Conservation (phyloP, 805 yeast genomes). For the Blastobotrys muscicola region DNA sequence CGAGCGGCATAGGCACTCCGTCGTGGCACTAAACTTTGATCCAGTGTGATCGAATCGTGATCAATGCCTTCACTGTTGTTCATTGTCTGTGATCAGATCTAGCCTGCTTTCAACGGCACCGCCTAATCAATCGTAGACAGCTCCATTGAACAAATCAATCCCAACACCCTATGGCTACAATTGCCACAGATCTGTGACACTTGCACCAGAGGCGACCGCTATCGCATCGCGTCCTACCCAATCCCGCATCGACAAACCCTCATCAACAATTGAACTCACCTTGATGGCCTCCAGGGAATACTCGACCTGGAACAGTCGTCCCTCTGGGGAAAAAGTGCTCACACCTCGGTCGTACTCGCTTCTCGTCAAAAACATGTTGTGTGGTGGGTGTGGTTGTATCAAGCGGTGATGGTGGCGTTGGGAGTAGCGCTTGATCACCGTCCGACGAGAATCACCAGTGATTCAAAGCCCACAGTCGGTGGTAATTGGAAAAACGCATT, state of each 20-base stretch:
- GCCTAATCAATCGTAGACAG: too few species aligned
- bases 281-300: slow-evolving; percentile 96
- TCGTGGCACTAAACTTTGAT: background rate
- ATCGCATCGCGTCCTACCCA: background rate
- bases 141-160: too few species aligned
- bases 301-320: slow-evolving; percentile 95
- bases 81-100: too few species aligned
- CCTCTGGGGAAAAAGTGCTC: slow-evolving; percentile 97
- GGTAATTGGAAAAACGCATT: too few species aligned
- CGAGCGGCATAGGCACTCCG: background rate
- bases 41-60: background rate
- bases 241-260: background rate
- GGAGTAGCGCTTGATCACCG: too few species aligned
- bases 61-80: too few species aligned
- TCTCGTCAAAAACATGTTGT: slow-evolving; percentile 89
- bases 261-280: slow-evolving; percentile 30
- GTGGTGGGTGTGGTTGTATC: background rate
- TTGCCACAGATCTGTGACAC: too few species aligned
- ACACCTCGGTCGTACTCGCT: slow-evolving; percentile 99
- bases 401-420: too few species aligned
- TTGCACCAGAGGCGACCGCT: background rate
- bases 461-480: too few species aligned
- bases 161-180: background rate
- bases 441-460: too few species aligned
- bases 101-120: too few species aligned